These are phyloP conservation scores for Tetrapisispora namnaoensis DNA, from an alignment of 805 yeast genomes.

Conservation along the genomic window DNA sequence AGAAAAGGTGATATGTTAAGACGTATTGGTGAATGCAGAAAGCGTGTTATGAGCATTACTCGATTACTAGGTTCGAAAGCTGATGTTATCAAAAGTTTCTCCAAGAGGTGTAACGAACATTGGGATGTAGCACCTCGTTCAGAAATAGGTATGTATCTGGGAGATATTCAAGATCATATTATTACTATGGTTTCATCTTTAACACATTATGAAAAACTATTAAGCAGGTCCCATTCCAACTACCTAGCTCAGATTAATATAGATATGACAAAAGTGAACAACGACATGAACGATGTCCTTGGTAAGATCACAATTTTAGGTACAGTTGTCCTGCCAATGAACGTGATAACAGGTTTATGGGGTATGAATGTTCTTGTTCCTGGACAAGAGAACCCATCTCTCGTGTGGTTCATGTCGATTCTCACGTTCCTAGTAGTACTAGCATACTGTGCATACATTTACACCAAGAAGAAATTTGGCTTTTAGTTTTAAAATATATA, in stretches of 20 bases:
- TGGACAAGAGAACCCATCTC: conserved; percentile 62
- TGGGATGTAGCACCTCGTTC: conserved; percentile 71
- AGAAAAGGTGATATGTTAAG: conserved; percentile 91
- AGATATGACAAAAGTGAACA: conserved; percentile 94
- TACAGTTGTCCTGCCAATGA: conserved; percentile 90
- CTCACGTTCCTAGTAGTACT: conserved; percentile 37
- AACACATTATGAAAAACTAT: conserved; percentile 86
- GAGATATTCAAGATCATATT: conserved; percentile 96
- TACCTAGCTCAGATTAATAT: conserved; percentile 94
- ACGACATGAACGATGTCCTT: conserved; percentile 92
- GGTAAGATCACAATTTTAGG: conserved; percentile 91
- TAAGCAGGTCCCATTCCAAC: conserved; percentile 92
- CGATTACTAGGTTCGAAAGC: conserved; percentile 86
- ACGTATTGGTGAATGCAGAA: conserved; percentile 90
- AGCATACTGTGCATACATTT: conserved; percentile 39
- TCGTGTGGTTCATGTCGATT: conserved; percentile 58
- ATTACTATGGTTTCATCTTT: conserved; percentile 94
- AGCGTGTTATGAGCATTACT: conserved; percentile 83
- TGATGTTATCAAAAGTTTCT: conserved; percentile 93
- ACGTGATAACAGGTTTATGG: conserved; percentile 94
- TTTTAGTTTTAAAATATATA: conserved; percentile 7
- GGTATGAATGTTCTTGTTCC: conserved; percentile 98
- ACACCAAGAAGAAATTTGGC: conserved; percentile 39
- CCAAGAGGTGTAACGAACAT: conserved; percentile 80
- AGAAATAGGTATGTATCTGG: conserved; percentile 89